phyloP scores from a whole-genome alignment of 331 rosid species.

The Telfairia occidentalis region DNA sequence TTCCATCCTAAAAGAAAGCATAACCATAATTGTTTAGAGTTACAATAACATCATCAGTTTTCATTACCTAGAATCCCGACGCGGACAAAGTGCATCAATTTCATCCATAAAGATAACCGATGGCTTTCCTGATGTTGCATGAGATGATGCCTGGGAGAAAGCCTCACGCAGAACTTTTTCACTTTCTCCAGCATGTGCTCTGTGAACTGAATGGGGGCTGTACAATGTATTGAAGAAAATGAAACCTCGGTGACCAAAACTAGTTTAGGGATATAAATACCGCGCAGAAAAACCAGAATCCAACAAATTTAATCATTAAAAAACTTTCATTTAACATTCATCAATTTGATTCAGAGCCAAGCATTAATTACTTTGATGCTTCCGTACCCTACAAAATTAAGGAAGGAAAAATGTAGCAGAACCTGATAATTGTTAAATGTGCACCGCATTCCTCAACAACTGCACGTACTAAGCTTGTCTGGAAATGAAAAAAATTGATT shows the following conservation, averaged over 20 bases:
- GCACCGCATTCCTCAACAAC: slow-evolving; percentile 79
- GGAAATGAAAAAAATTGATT: slow-evolving; percentile 8
- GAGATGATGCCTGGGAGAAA: slow-evolving; percentile 60
- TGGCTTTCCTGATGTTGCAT: slow-evolving; percentile 40
- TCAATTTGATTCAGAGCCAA: neutral
- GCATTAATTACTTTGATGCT: neutral
- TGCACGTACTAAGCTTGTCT: slow-evolving; percentile 89
- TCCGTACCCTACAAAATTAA: neutral
- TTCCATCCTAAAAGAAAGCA: neutral
- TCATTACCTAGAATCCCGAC: slow-evolving; percentile 61
- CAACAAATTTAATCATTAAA: neutral
- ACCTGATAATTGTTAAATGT: slow-evolving; percentile 63
- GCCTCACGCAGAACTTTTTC: slow-evolving; percentile 71
- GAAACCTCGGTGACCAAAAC: neutral
- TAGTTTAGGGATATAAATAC: neutral
- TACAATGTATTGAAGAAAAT: slow-evolving; percentile 9
- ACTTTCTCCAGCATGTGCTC: slow-evolving; percentile 66
- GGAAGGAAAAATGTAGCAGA: slow-evolving; percentile 3
- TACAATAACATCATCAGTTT: neutral
- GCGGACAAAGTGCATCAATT: slow-evolving; percentile 83
- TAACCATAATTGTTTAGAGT: neutral
- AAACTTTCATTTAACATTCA: neutral
- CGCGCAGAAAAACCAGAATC: neutral
- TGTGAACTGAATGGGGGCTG: slow-evolving; percentile 74
- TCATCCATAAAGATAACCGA: slow-evolving; percentile 78